Percentiles rank a stretch among this genome's conserved stretches.
Evolutionary conservation across 2,329 filamentous ascomycete genomes (phyloP).

Genomic region (Harringtonia aguacate): DNA sequence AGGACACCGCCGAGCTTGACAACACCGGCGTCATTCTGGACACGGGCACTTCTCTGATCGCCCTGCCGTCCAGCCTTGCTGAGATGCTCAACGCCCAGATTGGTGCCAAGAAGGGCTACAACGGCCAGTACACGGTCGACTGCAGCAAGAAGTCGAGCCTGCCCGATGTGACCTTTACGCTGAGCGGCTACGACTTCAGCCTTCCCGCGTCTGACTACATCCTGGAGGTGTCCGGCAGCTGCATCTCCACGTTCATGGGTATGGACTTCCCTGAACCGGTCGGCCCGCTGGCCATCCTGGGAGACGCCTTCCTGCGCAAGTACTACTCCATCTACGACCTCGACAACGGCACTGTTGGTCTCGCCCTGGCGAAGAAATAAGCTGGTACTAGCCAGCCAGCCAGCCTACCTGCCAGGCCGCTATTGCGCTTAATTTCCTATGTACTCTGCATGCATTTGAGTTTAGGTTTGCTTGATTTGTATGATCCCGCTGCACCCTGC

Average conservation of each 20-base stretch:
- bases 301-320: slow-evolving; percentile 73
- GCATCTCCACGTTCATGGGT: slow-evolving; percentile 95
- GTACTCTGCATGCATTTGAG: not conserved
- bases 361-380: slow-evolving; percentile 66
- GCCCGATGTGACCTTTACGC: slow-evolving; percentile 83
- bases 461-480: not conserved
- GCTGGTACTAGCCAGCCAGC: not conserved
- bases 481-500: not conserved
- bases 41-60: slow-evolving; percentile 95
- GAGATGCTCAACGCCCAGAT: slow-evolving; percentile 98
- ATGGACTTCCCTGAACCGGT: slow-evolving; percentile 86
- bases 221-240: slow-evolving; percentile 87
- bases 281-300: slow-evolving; percentile 88
- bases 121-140: slow-evolving; percentile 92
- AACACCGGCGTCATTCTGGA: slow-evolving; percentile 94
- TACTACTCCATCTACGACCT: slow-evolving; percentile 97
- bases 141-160: slow-evolving; percentile 74
- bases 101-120: slow-evolving; percentile 94
- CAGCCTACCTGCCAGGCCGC: not conserved
- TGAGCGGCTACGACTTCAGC: slow-evolving; percentile 86
- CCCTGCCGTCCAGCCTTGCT: slow-evolving; percentile 79
- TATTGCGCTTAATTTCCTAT: not conserved
- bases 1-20: slow-evolving; percentile 78
- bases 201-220: slow-evolving; percentile 89
- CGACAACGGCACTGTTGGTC: slow-evolving; percentile 76